These are phyloP conservation scores for Albugo laibachii DNA, from an alignment of 352 stramenopile genomes.

Conservation along the genomic window DNA sequence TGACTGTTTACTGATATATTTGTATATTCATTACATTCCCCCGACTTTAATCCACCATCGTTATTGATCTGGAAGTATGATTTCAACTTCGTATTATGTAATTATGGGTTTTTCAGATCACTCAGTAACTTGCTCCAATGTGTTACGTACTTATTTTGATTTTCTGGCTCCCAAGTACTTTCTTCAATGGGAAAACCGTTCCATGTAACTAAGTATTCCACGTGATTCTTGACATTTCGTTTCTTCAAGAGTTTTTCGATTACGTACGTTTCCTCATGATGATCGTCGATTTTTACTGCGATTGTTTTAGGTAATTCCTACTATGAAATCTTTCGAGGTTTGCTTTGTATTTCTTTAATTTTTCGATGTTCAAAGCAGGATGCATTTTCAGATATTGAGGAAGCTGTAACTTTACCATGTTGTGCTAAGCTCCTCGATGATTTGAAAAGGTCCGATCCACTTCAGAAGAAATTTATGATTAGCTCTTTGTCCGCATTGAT, in stretches of 20 bases:
- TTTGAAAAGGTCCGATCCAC: background rate
- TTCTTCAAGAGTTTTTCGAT: conserved; percentile 1
- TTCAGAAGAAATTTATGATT: background rate
- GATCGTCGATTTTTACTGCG: background rate
- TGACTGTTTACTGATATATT: too few relatives aligned
- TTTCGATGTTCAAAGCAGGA: background rate
- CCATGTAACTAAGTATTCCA: background rate
- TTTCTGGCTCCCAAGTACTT: background rate
- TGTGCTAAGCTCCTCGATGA: background rate
- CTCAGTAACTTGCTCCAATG: too few relatives aligned
- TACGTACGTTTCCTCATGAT: background rate
- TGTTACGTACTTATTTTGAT: background rate
- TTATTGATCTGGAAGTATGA: too few relatives aligned
- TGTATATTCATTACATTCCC: too few relatives aligned
- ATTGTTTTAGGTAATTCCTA: too few relatives aligned
- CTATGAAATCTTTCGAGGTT: background rate
- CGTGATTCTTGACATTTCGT: background rate
- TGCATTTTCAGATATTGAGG: background rate
- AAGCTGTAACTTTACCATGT: background rate
- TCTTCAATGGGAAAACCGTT: background rate
- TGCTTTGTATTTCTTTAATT: background rate
- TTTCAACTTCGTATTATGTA: too few relatives aligned
- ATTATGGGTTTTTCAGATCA: too few relatives aligned
- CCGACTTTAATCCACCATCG: too few relatives aligned
- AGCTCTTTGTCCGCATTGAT: background rate